These are phyloP conservation scores for Panus rudis DNA, from an alignment of 768 basidiomycete species.

Conservation along the genomic window DNA sequence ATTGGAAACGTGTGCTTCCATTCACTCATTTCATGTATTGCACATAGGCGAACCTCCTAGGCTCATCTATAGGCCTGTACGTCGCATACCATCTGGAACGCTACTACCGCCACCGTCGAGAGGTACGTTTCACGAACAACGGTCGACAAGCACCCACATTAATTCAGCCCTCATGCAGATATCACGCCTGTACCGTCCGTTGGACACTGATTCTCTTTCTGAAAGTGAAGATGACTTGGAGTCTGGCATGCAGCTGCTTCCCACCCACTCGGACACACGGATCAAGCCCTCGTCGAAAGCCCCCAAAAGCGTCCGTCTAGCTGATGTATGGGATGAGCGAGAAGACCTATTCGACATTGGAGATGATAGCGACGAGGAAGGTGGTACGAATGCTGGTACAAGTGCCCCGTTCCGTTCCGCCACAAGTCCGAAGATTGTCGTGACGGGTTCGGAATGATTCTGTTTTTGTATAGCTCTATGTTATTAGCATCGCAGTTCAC, in stretches of 20 bases:
- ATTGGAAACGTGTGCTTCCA: no score
- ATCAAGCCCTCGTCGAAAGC: conserved; percentile 9
- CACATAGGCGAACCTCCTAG: conserved; percentile 68
- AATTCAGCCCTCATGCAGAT: conserved; percentile 40
- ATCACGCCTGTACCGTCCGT: conserved; percentile 67
- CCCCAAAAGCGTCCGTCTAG: conserved; percentile 32
- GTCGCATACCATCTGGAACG: conserved; percentile 62
- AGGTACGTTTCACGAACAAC: conserved; percentile 55
- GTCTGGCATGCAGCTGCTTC: conserved; percentile 50
- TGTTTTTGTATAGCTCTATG: conserved; percentile 1
- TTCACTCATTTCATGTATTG: neutral
- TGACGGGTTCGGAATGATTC: conserved; percentile 9
- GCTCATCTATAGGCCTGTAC: conserved; percentile 63
- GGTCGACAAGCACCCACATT: neutral
- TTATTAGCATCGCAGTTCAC: no score
- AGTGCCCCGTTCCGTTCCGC: neutral
- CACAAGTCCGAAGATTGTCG: conserved; percentile 18
- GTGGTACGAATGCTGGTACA: neutral
- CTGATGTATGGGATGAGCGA: conserved; percentile 71
- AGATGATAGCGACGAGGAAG: conserved; percentile 54
- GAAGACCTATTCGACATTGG: conserved; percentile 72
- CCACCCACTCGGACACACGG: conserved; percentile 30
- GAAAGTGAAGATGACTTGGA: conserved; percentile 48
- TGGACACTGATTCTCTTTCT: conserved; percentile 36
- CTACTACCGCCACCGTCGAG: conserved; percentile 72